These are phyloP conservation scores for Mortierella hygrophila DNA, from an alignment of 192 early-diverging fungal species.

Conservation along the genomic window DNA sequence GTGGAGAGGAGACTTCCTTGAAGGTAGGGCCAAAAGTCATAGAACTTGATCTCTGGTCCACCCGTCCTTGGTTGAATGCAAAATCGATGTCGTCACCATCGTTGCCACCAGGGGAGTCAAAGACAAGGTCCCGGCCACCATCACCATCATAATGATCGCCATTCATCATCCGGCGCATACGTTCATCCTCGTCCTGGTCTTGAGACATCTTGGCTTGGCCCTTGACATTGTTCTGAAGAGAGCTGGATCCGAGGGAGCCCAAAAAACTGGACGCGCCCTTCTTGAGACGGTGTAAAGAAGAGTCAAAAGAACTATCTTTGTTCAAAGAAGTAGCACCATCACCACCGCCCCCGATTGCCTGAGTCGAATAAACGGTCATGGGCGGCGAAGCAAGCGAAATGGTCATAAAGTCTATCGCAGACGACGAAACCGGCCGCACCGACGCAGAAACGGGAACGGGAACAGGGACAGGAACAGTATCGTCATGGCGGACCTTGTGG, in stretches of 20 bases:
- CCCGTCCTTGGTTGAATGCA: neutral
- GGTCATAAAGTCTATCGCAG: conserved; percentile 5
- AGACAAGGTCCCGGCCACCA: neutral
- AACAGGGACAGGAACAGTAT: conserved; percentile 23
- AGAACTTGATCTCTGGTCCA: conserved; percentile 12
- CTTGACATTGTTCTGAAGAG: neutral
- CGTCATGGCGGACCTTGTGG: conserved; percentile 9
- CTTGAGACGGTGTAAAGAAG: conserved; percentile 17
- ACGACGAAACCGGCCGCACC: neutral
- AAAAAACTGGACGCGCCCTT: neutral
- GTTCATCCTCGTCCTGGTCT: neutral
- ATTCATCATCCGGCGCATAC: conserved; percentile 11
- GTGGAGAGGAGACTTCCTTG: neutral
- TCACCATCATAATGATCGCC: neutral
- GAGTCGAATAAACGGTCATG: neutral
- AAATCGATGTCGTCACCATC: too few species aligned
- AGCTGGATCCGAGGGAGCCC: neutral
- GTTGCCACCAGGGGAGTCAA: neutral
- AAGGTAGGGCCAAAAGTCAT: conserved; percentile 18
- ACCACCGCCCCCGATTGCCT: neutral
- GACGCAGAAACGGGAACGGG: neutral
- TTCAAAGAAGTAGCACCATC: neutral
- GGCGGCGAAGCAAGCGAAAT: conserved; percentile 29
- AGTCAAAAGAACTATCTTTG: conserved; percentile 6
- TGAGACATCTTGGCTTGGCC: neutral